Percentiles rank a stretch among this genome's conserved stretches.
phyloP scores from a whole-genome alignment of 2,329 filamentous ascomycete genomes.

The Annulohypoxylon truncatum region DNA sequence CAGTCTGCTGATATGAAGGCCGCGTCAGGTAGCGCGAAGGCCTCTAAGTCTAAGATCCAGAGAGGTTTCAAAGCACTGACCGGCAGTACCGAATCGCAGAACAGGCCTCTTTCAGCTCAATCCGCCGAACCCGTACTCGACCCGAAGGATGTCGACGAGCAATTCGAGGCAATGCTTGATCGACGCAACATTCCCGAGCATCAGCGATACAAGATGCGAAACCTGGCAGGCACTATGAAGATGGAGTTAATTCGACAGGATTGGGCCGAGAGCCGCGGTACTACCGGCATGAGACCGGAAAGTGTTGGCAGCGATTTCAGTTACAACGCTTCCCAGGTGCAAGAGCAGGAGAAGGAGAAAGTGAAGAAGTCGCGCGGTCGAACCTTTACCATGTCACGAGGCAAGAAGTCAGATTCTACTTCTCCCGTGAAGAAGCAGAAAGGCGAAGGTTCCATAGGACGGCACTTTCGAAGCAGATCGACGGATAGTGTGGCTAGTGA shows the following conservation, averaged over 20 bases:
- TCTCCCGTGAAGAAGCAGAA: constrained; percentile 82
- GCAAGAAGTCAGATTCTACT: constrained; percentile 67
- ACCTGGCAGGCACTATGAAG: constrained; percentile 88
- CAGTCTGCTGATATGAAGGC: constrained; percentile 35
- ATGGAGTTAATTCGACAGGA: constrained; percentile 95
- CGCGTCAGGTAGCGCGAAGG: constrained; percentile 40
- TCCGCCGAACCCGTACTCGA: constrained; percentile 66
- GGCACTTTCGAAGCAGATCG: constrained; percentile 78
- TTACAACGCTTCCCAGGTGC: constrained; percentile 50
- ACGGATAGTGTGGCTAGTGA: constrained; percentile 75
- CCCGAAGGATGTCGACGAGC: constrained; percentile 65
- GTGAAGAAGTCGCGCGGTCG: constrained; percentile 73
- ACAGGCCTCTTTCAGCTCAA: constrained; percentile 52
- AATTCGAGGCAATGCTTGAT: constrained; percentile 76
- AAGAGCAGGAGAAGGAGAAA: constrained; percentile 57
- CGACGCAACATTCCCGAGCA: constrained; percentile 93
- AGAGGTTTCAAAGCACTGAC: constrained; percentile 56
- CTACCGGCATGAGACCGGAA: constrained; percentile 57
- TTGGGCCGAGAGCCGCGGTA: constrained; percentile 74
- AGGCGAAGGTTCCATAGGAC: constrained; percentile 70
- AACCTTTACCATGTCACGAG: constrained; percentile 81
- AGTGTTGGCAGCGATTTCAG: constrained; percentile 59
- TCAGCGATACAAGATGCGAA: constrained; percentile 94
- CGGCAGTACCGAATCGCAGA: constrained; percentile 54
- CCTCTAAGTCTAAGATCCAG: constrained; percentile 54